Base-by-base conservation (phyloP, 2,329 filamentous ascomycete species). In the Stachybotrys chlorohalonatus region DNA sequence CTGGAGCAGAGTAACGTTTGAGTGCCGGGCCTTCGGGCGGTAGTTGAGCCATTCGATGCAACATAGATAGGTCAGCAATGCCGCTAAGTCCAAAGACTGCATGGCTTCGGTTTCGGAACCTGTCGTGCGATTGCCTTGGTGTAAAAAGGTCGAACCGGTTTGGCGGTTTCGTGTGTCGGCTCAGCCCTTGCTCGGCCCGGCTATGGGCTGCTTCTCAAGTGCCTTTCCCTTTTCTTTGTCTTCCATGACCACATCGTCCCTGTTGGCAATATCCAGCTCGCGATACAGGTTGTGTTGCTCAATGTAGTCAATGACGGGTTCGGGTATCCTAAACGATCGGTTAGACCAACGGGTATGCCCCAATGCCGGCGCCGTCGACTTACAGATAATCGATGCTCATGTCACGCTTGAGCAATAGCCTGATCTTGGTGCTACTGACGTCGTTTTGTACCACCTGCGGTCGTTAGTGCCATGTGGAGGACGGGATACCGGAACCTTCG, bases 351-450 rank as follows among this genome's bases (percentile, higher is more conserved):
- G 24, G n/a, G 16, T 17, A 24, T 32, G 24, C 31, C 31, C 45
- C 15, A 47, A 17, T 11, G 46, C 36, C 6, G 5, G 5, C 5
- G n/a, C n/a, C 11, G 5, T n/a, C n/a, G 24, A 62, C 68, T 54
- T 55, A 70, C 67, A 70, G 63, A 65, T 92, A 93, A 59, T 88
- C 83, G 51, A 95, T 88, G 62, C 86, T 91, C 85, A 94, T 88
- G 59, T 90, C 84, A 64, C 87, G 81, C 64, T 87, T 83, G 39
- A 92, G 70, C 66, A 95, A 89, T 3, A 95, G 75, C 47, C 92
- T 83, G 57, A 96, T 92, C 74, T 95, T 85, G 11, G 83, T 86
- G 58, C 86, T 91, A 64, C 86, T 90, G 55, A 94, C 86, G 64
- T 95, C 88, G 68, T 93, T 93, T 61, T 95, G 92, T 52, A 95